These are phyloP conservation scores for Candolleomyces aberdarensis DNA, from an alignment of 768 basidiomycete species.

Conservation along the genomic window DNA sequence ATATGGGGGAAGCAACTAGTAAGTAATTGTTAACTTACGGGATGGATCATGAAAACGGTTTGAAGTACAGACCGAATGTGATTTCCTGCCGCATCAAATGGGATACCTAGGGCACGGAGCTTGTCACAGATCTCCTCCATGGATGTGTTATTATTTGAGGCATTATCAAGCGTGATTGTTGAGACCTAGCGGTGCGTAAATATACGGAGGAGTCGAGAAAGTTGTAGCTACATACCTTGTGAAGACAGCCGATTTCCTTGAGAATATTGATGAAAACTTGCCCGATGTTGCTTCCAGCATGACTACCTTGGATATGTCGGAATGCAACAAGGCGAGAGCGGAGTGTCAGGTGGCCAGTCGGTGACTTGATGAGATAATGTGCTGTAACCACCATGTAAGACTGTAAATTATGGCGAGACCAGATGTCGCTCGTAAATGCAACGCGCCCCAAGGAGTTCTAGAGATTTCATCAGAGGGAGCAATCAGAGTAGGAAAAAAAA, in stretches of 20 bases:
- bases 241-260: too few relatives aligned
- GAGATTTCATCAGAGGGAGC: too few relatives aligned
- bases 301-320: too few relatives aligned
- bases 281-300: too few relatives aligned
- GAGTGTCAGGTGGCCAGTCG: background rate
- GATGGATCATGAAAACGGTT: background rate
- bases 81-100: background rate
- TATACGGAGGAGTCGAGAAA: too few relatives aligned
- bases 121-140: background rate
- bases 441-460: too few relatives aligned
- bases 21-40: background rate
- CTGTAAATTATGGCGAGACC: background rate
- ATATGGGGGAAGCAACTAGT: background rate
- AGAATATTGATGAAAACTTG: too few relatives aligned
- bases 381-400: background rate
- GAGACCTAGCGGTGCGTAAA: too few relatives aligned
- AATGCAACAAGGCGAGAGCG: too few relatives aligned
- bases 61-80: background rate
- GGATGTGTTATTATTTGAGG: background rate
- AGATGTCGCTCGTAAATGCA: too few relatives aligned
- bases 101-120: background rate
- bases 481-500: background rate
- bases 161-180: background rate
- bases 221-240: too few relatives aligned
- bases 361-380: background rate